phyloP scores from a whole-genome alignment of 1,284 basidiomycete genomes.

The Psilocybe mexicana region DNA sequence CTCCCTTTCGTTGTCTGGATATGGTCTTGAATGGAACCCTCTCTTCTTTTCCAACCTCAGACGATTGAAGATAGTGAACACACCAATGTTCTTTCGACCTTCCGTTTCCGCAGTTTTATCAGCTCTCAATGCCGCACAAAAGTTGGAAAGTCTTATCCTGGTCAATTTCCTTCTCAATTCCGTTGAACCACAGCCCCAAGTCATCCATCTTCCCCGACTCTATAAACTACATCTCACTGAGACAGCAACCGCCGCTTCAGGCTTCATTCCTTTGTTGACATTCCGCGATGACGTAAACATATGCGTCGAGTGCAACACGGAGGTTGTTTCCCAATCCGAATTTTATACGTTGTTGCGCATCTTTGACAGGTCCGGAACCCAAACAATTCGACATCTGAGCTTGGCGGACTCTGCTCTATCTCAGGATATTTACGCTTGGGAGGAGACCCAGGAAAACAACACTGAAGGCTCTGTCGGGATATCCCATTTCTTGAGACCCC shows the following conservation, averaged over 20 bases:
- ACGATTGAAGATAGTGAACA: background rate
- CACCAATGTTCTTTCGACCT: background rate
- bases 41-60: background rate
- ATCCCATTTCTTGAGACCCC: background rate
- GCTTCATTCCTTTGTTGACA: background rate
- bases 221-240: background rate
- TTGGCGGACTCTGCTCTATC: background rate
- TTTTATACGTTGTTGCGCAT: background rate
- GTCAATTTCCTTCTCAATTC: background rate
- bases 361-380: background rate
- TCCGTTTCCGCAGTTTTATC: background rate
- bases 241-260: background rate
- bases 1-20: background rate
- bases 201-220: background rate
- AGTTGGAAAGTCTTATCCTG: background rate
- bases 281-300: background rate
- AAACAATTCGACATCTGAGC: background rate
- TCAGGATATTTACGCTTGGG: background rate
- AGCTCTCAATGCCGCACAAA: background rate
- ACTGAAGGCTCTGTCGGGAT: background rate
- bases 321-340: background rate
- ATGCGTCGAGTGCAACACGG: background rate
- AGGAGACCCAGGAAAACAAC: background rate
- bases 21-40: background rate
- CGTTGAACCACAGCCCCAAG: background rate